Conservation (phyloP, 2,329 filamentous ascomycete species). For the Xylaria sp. region DNA sequence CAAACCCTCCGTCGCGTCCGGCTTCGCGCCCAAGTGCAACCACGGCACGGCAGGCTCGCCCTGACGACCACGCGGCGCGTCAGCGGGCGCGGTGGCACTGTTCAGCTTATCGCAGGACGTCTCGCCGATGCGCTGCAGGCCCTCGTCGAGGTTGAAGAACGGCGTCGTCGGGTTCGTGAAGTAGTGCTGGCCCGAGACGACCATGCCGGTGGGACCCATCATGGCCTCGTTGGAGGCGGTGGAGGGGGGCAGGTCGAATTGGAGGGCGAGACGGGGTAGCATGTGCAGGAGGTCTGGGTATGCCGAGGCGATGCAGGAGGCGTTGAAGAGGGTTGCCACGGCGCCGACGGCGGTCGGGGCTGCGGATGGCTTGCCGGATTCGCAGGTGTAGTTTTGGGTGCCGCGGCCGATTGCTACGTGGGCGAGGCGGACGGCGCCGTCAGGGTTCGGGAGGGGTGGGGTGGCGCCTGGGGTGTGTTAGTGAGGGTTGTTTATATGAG, state of each 20-base stretch:
- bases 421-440: slow-evolving; percentile 56
- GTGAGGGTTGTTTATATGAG: slow-evolving; percentile 6
- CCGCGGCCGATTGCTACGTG: slow-evolving; percentile 84
- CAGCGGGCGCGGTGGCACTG: slow-evolving; percentile 56
- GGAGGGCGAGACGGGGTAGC: slow-evolving; percentile 63
- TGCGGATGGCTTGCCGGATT: slow-evolving; percentile 51
- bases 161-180: slow-evolving; percentile 67
- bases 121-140: slow-evolving; percentile 50
- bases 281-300: slow-evolving; percentile 61
- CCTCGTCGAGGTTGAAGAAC: slow-evolving; percentile 71
- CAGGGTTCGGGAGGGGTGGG: slow-evolving; percentile 54
- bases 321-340: slow-evolving; percentile 80
- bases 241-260: slow-evolving; percentile 48
- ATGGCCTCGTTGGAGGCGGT: slow-evolving; percentile 10
- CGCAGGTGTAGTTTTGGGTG: slow-evolving; percentile 91
- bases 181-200: slow-evolving; percentile 72
- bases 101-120: slow-evolving; percentile 58
- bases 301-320: slow-evolving; percentile 68
- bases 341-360: slow-evolving; percentile 66
- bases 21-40: slow-evolving; percentile 62
- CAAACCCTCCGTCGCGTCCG: slow-evolving; percentile 55
- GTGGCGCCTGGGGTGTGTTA: slow-evolving; percentile 39
- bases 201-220: slow-evolving; percentile 54
- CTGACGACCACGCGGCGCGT: slow-evolving; percentile 52
- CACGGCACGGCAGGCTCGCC: slow-evolving; percentile 70